Percentiles rank a stretch among this genome's conserved stretches.
phyloP scores from a whole-genome alignment of 306 rosid species.

The Quercus wislizeni region DNA sequence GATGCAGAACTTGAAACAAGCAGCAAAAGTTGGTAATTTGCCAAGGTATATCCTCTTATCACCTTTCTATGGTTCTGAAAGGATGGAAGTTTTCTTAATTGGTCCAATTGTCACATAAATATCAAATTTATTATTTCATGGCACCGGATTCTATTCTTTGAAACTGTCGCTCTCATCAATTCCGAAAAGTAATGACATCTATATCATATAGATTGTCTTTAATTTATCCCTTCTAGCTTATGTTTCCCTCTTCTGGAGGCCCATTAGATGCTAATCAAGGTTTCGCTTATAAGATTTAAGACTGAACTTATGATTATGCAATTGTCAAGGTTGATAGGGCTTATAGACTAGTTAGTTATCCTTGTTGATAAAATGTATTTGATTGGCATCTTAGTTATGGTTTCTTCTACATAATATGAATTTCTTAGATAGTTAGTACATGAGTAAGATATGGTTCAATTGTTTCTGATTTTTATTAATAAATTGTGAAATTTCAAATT shows the following conservation, averaged over 20 bases:
- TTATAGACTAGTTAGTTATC: neutral
- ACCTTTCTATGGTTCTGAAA: conserved; percentile 5
- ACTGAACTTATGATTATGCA: neutral
- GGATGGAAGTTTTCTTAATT: conserved; percentile 3
- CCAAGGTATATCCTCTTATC: conserved; percentile 61
- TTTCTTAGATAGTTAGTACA: neutral
- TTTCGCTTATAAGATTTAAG: neutral
- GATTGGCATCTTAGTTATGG: neutral
- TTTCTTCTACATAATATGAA: neutral
- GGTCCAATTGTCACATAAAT: neutral
- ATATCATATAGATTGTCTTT: neutral
- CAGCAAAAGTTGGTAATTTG: conserved; percentile 79
- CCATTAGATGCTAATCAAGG: neutral
- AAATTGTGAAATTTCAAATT: neutral
- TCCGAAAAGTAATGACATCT: neutral
- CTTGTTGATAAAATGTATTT: neutral
- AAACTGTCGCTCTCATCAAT: neutral
- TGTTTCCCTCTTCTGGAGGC: neutral
- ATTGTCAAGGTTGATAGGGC: neutral
- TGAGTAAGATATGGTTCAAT: neutral
- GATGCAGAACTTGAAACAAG: conserved; percentile 73
- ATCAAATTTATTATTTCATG: neutral
- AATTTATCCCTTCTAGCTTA: neutral
- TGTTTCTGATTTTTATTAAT: neutral
- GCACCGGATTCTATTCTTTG: neutral